Evolutionary conservation across 2,329 filamentous ascomycete genomes (phyloP).

Genomic region (Colletotrichum eleusines): DNA sequence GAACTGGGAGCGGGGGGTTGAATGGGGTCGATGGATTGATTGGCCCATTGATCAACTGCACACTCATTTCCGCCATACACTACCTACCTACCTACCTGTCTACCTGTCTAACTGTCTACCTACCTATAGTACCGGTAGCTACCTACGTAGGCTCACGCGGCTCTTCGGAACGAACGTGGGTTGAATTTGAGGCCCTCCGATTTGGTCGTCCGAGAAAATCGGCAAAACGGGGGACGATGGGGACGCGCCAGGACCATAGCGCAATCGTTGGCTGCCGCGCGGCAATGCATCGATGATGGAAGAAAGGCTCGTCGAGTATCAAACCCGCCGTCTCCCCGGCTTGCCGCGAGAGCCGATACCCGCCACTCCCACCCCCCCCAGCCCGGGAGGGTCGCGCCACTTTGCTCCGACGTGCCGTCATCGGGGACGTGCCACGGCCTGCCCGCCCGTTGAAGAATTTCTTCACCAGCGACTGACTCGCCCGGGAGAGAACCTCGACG

Average conservation of each 20-base stretch:
- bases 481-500: not conserved
- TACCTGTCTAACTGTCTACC: too few species aligned
- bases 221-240: too few species aligned
- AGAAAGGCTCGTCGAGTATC: slow-evolving; percentile 16
- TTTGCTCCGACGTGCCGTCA: slow-evolving; percentile 37
- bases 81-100: too few species aligned
- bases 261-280: not conserved
- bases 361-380: not conserved
- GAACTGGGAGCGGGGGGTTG: not conserved
- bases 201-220: too few species aligned
- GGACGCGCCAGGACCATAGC: not conserved
- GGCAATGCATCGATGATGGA: slow-evolving; percentile 7
- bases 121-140: too few species aligned
- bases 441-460: slow-evolving; percentile 23
- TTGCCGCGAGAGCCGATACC: slow-evolving; percentile 16
- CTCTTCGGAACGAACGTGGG: not conserved
- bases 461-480: slow-evolving; percentile 7
- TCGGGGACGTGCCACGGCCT: not conserved
- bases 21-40: not conserved
- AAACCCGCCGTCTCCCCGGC: slow-evolving; percentile 25
- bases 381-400: slow-evolving; percentile 24
- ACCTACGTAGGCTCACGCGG: not conserved
- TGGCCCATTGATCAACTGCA: not conserved
- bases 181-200: too few species aligned
- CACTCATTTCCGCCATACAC: not conserved